Evolutionary conservation across 805 yeast species (phyloP), one percentile per base, ranked within the genome.

Genomic region (Ogataea methanolica): DNA sequence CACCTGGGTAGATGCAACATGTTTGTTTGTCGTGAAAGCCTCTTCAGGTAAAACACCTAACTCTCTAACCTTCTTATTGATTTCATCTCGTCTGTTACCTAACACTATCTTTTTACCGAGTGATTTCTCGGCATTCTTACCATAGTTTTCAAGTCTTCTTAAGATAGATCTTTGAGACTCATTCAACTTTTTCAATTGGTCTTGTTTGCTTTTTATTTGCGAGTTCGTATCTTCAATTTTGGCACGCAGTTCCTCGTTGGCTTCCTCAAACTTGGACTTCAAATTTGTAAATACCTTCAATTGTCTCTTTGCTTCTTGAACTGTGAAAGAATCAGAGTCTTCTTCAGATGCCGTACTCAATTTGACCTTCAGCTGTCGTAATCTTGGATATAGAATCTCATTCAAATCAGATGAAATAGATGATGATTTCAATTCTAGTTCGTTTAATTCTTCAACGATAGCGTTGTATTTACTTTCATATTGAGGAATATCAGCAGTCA

Each of bases 1-100:
- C 33, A 91, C 64, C 6, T 74, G 72, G 36, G 78, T 80, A 11
- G 88, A 79, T 5, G 58, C 37, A 6, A 46, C 49, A 34, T 67
- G 62, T 34, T 72, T 74, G 57, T 73, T 79, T 1, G 67, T 60
- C 14, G 73, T 73, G 54, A 88, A 82, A 0, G 94, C 90, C 45
- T 87, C 90, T 58, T 90, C 97, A 0, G 97, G 92, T 16, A 92
- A 70, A 4, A 86, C 87, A n/a, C 97, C 97, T 37, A 91, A 68
- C 38, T 87, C 96, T 51, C 91, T 74, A 31, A 90, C 83, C 58
- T 80, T 86, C 49, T 75, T 78, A 53, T 82, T 83, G 22, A 88
- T 65, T 53, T 87, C 95, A 42, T 85, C 88, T 49, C 87, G 75
- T 53, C 96, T 75, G 39, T 73, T 69, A 4, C 70, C 60, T 42